A percentile compares a stretch with the other conserved stretches of the same genome.
These are phyloP conservation scores for Carex myosuroides DNA, from an alignment of 176 grass and related monocot species.

Conservation along the genomic window DNA sequence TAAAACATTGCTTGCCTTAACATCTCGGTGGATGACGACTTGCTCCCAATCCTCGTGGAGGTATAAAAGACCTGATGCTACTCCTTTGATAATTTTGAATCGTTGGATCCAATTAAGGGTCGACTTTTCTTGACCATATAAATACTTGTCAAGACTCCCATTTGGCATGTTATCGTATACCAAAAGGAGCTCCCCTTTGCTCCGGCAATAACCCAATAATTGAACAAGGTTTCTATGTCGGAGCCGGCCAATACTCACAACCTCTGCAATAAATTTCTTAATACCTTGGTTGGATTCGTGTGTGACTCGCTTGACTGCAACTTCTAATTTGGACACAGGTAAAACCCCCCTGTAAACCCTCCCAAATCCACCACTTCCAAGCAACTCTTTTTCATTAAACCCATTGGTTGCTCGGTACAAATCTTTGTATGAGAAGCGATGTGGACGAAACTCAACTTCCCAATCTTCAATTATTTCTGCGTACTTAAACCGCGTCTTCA, in stretches of 20 bases:
- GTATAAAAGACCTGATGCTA: slow-evolving; percentile 37
- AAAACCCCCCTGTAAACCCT: slow-evolving; percentile 59
- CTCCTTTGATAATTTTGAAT: slow-evolving; percentile 54
- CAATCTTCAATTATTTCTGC: slow-evolving; percentile 61
- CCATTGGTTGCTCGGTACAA: slow-evolving; percentile 53
- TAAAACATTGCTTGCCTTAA: slow-evolving; percentile 62
- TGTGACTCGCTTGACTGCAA: slow-evolving; percentile 57
- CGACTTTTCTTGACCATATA: slow-evolving; percentile 18
- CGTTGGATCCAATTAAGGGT: slow-evolving; percentile 38
- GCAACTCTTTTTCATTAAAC: slow-evolving; percentile 46
- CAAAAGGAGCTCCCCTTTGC: slow-evolving; percentile 56
- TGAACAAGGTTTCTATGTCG: slow-evolving; percentile 78
- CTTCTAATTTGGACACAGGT: slow-evolving; percentile 40
- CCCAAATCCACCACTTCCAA: slow-evolving; percentile 63
- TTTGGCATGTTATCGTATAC: slow-evolving; percentile 72
- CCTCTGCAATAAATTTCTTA: slow-evolving; percentile 61
- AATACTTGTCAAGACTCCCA: slow-evolving; percentile 53
- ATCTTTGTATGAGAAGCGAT: slow-evolving; percentile 75
- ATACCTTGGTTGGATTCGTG: slow-evolving; percentile 66
- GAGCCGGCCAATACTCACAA: slow-evolving; percentile 56
- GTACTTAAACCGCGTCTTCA: slow-evolving; percentile 34
- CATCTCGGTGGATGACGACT: slow-evolving; percentile 49
- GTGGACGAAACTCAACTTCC: slow-evolving; percentile 68
- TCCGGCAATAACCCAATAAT: slow-evolving; percentile 71
- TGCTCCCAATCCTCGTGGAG: slow-evolving; percentile 63